Conservation (phyloP, 495 filamentous ascomycete species). For the Aspergillus cavernicola region DNA sequence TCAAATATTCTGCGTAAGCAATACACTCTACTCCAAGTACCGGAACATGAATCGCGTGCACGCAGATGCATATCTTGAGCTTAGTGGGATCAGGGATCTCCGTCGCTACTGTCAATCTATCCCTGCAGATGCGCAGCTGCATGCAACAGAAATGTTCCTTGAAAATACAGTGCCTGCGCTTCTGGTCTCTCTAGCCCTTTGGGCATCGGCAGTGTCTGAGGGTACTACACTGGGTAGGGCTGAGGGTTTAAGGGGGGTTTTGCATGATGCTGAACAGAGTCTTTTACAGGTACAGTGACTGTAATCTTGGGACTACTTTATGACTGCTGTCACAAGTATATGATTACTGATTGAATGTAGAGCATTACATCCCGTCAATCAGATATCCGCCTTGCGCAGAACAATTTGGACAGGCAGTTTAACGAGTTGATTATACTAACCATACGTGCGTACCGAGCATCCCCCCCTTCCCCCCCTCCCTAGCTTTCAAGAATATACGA, state of each 20-base stretch:
- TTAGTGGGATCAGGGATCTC: slow-evolving; percentile 29
- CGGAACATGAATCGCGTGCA: not conserved
- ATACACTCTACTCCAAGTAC: slow-evolving; percentile 23
- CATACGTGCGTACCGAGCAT: slow-evolving; percentile 15
- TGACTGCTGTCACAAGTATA: not conserved
- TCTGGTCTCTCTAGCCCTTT: slow-evolving; percentile 23
- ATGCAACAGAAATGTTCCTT: slow-evolving; percentile 18
- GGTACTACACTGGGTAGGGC: slow-evolving; percentile 10
- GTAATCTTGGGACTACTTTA: not conserved
- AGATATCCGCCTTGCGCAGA: not conserved
- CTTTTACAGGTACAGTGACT: slow-evolving; percentile 15
- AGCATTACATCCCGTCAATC: not conserved
- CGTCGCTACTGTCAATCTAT: slow-evolving; percentile 29
- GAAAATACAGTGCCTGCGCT: slow-evolving; percentile 21
- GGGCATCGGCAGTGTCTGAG: slow-evolving; percentile 18
- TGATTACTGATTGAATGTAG: slow-evolving; percentile 6
- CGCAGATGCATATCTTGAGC: slow-evolving; percentile 18
- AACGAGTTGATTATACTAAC: not conserved
- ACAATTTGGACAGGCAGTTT: slow-evolving; percentile 5
- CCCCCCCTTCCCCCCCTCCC: no score
- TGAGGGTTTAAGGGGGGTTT: slow-evolving; percentile 5
- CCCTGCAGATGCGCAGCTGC: slow-evolving; percentile 26
- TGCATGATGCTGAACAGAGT: slow-evolving; percentile 6
- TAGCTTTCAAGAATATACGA: not conserved
- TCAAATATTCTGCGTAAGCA: slow-evolving; percentile 34